Conservation (phyloP, 495 filamentous ascomycete genomes). For the Aspergillus nanangensis region DNA sequence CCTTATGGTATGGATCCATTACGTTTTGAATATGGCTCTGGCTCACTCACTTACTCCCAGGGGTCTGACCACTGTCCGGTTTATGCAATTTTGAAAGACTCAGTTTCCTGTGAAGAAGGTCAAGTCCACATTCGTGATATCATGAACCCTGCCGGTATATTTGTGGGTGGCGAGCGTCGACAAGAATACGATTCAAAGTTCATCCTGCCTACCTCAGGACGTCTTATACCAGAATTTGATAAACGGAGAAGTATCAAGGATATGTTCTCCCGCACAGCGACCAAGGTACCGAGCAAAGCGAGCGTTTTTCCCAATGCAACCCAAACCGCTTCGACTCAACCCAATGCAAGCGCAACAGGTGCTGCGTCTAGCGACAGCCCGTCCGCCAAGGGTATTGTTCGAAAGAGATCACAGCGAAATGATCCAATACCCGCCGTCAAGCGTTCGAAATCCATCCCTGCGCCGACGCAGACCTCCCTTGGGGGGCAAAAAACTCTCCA, state of each 20-base stretch:
- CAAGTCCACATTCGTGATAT: constrained; percentile 61
- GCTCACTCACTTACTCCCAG: constrained; percentile 20
- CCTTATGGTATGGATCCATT: no score
- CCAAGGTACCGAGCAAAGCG: constrained; percentile 11
- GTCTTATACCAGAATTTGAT: constrained; percentile 82
- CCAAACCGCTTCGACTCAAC: background rate
- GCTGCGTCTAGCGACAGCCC: constrained; percentile 1
- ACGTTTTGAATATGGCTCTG: no score
- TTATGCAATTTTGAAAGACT: constrained; percentile 69
- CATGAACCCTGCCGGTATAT: constrained; percentile 75
- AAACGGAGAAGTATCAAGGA: constrained; percentile 81
- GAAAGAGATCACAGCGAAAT: constrained; percentile 23
- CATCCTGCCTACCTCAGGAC: constrained; percentile 70
- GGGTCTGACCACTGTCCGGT: constrained; percentile 98
- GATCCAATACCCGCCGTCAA: constrained; percentile 29
- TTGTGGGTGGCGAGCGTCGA: constrained; percentile 63
- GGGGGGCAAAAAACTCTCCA: constrained; percentile 71
- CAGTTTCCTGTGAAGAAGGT: constrained; percentile 45
- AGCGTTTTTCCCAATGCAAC: constrained; percentile 1
- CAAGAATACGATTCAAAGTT: constrained; percentile 63
- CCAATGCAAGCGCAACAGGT: background rate
- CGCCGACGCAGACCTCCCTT: constrained; percentile 14
- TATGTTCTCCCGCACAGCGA: constrained; percentile 72
- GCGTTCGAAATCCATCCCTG: constrained; percentile 39
- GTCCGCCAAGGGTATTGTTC: constrained; percentile 14